Evolutionary conservation across 2,329 filamentous ascomycete species (phyloP).

Genomic region (Hypoxylon sp.): DNA sequence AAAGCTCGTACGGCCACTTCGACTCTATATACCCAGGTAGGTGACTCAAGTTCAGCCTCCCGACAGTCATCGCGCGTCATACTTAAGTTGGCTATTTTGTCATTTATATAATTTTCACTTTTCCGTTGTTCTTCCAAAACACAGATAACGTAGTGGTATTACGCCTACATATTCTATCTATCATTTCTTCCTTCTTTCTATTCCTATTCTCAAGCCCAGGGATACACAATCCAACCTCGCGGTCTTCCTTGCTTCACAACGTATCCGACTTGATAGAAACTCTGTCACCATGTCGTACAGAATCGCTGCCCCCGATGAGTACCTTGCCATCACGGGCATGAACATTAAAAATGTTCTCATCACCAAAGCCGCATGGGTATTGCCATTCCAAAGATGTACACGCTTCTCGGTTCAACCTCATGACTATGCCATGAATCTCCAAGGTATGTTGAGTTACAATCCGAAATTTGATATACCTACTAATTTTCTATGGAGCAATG

Average conservation of each 20-base stretch:
- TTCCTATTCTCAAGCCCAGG: slow-evolving; percentile 2
- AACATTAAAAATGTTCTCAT: slow-evolving; percentile 82
- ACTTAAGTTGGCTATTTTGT: slow-evolving; percentile 9
- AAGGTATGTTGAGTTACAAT: slow-evolving; percentile 56
- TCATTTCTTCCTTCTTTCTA: neutral
- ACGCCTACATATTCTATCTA: slow-evolving; percentile 2
- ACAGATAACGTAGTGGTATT: slow-evolving; percentile 1
- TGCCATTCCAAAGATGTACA: slow-evolving; percentile 77
- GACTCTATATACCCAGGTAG: neutral
- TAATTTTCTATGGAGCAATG: slow-evolving; percentile 72
- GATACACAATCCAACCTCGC: slow-evolving; percentile 14
- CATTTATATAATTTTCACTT: slow-evolving; percentile 3
- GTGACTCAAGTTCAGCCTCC: slow-evolving; percentile 26
- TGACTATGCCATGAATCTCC: slow-evolving; percentile 85
- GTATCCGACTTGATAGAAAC: slow-evolving; percentile 9
- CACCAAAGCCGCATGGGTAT: slow-evolving; percentile 81
- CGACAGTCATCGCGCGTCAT: neutral
- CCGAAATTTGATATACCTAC: neutral
- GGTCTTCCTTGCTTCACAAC: neutral
- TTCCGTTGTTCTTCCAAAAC: neutral
- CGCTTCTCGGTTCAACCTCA: slow-evolving; percentile 77
- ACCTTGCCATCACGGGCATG: slow-evolving; percentile 89
- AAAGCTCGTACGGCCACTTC: neutral
- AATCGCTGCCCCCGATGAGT: slow-evolving; percentile 82
- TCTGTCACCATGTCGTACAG: slow-evolving; percentile 71